Conservation (phyloP, 164 flowering plant species). For the Chloranthus sessilifolius region DNA sequence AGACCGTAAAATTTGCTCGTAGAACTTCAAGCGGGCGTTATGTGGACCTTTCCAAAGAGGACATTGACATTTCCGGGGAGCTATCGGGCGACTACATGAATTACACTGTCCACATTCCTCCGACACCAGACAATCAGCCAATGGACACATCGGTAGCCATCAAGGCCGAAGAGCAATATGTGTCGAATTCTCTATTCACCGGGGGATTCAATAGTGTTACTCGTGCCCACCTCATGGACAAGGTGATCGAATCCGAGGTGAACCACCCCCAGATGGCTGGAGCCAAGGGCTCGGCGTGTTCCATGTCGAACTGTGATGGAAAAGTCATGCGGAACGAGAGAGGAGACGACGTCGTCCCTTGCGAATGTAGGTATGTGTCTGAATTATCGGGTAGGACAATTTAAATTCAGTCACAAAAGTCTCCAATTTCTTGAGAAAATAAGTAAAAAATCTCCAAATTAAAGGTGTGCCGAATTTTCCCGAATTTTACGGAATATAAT, state of each 20-base stretch:
- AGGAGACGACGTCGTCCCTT: constrained; percentile 53
- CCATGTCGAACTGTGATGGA: constrained; percentile 70
- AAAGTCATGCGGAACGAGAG: constrained; percentile 61
- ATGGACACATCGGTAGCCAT: constrained; percentile 59
- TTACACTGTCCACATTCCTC: constrained; percentile 73
- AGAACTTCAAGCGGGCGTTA: constrained; percentile 68
- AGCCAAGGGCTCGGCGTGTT: constrained; percentile 44
- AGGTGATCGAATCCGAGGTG: constrained; percentile 65
- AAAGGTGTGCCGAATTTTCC: no score
- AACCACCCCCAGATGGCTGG: constrained; percentile 68
- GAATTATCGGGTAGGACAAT: no score
- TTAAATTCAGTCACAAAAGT: no score
- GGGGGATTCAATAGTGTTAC: constrained; percentile 75
- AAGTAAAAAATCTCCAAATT: no score
- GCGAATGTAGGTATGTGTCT: constrained; percentile 46
- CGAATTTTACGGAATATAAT: no score
- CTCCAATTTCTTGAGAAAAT: no score
- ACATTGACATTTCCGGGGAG: constrained; percentile 68
- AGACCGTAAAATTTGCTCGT: constrained; percentile 57
- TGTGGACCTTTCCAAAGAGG: constrained; percentile 57
- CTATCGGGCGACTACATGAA: constrained; percentile 56
- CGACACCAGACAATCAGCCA: constrained; percentile 75
- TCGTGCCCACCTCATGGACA: constrained; percentile 28
- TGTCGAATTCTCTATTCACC: constrained; percentile 57
- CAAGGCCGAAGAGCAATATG: constrained; percentile 73